Base-by-base conservation (phyloP, 495 filamentous ascomycete species). In the Annulohypoxylon moriforme region DNA sequence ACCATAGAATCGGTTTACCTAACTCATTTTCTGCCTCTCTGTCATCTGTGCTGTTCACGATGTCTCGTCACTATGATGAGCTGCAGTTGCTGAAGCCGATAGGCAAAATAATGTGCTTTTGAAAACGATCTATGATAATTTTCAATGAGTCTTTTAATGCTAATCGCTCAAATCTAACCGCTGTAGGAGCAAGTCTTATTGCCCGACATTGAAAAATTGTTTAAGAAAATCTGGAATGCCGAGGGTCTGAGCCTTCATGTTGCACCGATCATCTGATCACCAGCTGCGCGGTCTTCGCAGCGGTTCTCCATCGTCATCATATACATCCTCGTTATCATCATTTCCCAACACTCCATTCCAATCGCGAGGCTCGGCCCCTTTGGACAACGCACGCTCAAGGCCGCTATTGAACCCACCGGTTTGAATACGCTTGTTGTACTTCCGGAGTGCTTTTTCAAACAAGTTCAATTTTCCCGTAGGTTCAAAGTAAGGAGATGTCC, bases 381-480 rank as follows among this genome's bases (percentile, higher is more conserved):
- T 27, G 5, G 47, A 52, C 16, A 29, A 4, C n/a, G 47, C 10
- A 36, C 24, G 3, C 20, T 8, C 16, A 29, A 22, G 40, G 50
- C 34, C 56, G 29, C 58, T 50, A 36, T 53, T 0, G 8, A 67
- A 25, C 7, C 44, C 14, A 1, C 18, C 59, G 8, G 44, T 46
- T 9, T 34, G n/a, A 13, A 59, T 63, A 22, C 69, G 69, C 29
- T 40, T 1, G 18, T 44, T 47, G 44, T 72, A 72, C 3, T 7
- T 16, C 2, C 0, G 16, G 14, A 63, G 6, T 33, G 63, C 58
- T 8, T 14, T 9, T 40, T 63, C 25, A 40, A 72, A 63, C 5
- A 8, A 9, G 3, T 33, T 33, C 29, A 62, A n/a, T 1, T 10
- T 14, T 31, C 0, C 7, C 4, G 34, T 18, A 10, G 25, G 0